Evolutionary conservation across 1,284 basidiomycete genomes (phyloP).

Genomic region (Melampsora abietis-canadensis): DNA sequence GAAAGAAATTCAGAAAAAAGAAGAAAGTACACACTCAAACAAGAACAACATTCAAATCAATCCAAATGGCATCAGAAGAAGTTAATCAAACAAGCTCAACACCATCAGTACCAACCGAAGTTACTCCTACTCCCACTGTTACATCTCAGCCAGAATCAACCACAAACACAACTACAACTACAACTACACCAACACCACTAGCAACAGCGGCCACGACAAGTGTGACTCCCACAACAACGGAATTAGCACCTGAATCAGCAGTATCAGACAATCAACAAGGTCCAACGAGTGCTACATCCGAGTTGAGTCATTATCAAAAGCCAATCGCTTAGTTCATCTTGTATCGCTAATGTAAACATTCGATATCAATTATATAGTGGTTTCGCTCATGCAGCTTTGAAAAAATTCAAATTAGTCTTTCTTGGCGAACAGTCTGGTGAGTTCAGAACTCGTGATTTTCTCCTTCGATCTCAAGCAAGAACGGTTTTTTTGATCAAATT

Average conservation of each 20-base stretch:
- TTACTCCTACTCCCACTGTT: background rate
- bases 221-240: background rate
- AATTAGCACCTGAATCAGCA: background rate
- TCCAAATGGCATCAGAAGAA: too few relatives aligned
- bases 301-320: slow-evolving; percentile 18
- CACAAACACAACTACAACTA: background rate
- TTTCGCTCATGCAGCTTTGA: slow-evolving; percentile 57
- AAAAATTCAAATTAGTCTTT: slow-evolving; percentile 93
- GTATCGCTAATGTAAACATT: background rate
- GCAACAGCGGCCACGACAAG: background rate
- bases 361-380: slow-evolving; percentile 47
- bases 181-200: too few relatives aligned
- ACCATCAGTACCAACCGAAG: background rate
- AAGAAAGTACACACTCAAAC: too few relatives aligned
- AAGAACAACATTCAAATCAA: too few relatives aligned
- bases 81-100: too few relatives aligned
- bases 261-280: slow-evolving; percentile 1
- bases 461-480: slow-evolving; percentile 82
- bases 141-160: background rate
- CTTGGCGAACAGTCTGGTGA: slow-evolving; percentile 56
- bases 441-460: background rate
- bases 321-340: background rate
- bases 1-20: too few relatives aligned
- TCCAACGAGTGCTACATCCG: slow-evolving; percentile 9
- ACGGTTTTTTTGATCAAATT: slow-evolving; percentile 61